Evolutionary conservation across 768 basidiomycete species (phyloP).

Genomic region (Leccinum disarticulatum): DNA sequence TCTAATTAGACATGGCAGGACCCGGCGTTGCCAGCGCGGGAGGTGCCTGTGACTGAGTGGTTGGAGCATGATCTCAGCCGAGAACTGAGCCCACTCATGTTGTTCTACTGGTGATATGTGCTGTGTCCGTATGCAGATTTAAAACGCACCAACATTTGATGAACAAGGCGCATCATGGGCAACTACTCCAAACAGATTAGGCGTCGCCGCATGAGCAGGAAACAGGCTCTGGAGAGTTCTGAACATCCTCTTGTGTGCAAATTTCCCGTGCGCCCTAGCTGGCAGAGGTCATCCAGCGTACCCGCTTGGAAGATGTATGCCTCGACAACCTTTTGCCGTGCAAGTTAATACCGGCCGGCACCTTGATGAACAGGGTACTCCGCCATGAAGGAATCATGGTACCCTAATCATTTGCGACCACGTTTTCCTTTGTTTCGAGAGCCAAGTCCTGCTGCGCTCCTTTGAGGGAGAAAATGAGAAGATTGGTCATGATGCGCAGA

Average conservation of each 20-base stretch:
- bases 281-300: constrained; percentile 50
- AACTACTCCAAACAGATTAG: constrained; percentile 25
- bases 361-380: constrained; percentile 59
- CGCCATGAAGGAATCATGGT: constrained; percentile 39
- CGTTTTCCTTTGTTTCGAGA: constrained; percentile 39
- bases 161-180: constrained; percentile 38
- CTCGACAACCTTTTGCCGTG: constrained; percentile 53
- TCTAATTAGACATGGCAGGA: not conserved
- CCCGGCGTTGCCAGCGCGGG: not conserved
- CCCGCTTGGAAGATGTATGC: constrained; percentile 56
- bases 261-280: constrained; percentile 51
- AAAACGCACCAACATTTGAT: constrained; percentile 44
- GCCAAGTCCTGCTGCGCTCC: constrained; percentile 35
- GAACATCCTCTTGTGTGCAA: constrained; percentile 72
- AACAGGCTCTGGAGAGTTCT: constrained; percentile 53
- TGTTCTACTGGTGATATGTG: constrained; percentile 11
- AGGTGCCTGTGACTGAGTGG: not conserved
- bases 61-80: not conserved
- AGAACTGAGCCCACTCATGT: constrained; percentile 6
- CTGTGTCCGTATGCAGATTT: not conserved
- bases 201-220: constrained; percentile 24
- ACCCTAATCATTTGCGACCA: constrained; percentile 11
- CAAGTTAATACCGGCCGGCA: constrained; percentile 49
- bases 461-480: constrained; percentile 49
- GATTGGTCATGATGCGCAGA: constrained; percentile 75